Evolutionary conservation across 768 basidiomycete species (phyloP).

Genomic region (Leccinum subtestaceum): DNA sequence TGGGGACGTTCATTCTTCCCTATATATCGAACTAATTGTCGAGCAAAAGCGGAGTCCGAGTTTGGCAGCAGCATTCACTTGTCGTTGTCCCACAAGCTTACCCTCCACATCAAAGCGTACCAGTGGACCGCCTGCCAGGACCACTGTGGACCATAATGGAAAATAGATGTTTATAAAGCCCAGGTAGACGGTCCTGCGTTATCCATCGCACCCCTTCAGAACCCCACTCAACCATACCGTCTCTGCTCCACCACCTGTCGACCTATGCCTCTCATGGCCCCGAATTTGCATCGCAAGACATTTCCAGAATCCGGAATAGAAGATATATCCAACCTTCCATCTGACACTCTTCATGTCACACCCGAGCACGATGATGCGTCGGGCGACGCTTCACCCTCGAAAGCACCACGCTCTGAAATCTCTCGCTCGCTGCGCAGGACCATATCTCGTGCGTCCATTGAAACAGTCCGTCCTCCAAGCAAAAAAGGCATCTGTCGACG

Average conservation of each 20-base stretch:
- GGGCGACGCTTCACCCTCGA: neutral
- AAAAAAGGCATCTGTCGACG: conserved; percentile 13
- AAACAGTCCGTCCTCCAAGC: conserved; percentile 9
- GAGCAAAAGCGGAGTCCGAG: neutral
- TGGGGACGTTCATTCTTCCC: neutral
- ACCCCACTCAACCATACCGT: neutral
- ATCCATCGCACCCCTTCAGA: neutral
- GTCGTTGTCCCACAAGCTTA: neutral
- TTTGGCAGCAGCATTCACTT: neutral
- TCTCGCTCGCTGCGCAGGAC: conserved; percentile 17
- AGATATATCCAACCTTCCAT: neutral
- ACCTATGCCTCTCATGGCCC: neutral
- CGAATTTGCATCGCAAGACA: neutral
- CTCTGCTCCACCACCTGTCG: no score
- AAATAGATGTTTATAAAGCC: conserved; percentile 1
- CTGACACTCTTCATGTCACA: neutral
- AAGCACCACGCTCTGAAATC: conserved; percentile 1
- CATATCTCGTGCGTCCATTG: conserved; percentile 17
- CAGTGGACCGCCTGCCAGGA: neutral
- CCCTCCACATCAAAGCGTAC: neutral
- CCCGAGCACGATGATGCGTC: neutral
- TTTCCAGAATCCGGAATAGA: conserved; percentile 1
- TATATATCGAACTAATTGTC: neutral
- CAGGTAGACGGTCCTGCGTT: neutral
- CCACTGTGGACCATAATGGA: conserved; percentile 10